Conservation (phyloP, 1,139 yeast genomes). For the Taphrina sp. region DNA sequence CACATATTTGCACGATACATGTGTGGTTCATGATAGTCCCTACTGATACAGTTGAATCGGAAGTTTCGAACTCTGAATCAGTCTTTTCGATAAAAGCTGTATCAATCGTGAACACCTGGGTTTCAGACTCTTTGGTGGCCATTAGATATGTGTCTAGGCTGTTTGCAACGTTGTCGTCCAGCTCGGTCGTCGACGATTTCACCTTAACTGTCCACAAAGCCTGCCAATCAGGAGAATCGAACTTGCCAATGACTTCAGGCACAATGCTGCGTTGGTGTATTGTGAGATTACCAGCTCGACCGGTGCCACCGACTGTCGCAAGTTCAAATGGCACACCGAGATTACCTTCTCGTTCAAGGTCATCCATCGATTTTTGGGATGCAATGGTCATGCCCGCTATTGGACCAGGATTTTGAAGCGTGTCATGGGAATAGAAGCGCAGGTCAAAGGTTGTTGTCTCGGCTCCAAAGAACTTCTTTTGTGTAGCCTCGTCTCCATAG, state of each 20-base stretch:
- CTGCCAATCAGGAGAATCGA: constrained; percentile 56
- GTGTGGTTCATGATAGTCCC: constrained; percentile 61
- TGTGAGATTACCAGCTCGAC: constrained; percentile 56
- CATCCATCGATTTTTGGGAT: constrained; percentile 33
- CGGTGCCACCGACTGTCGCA: constrained; percentile 69
- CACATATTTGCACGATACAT: constrained; percentile 70
- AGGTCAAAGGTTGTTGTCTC: constrained; percentile 35
- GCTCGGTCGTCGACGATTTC: constrained; percentile 34
- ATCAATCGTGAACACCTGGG: constrained; percentile 70
- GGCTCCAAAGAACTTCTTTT: constrained; percentile 23
- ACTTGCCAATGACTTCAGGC: constrained; percentile 70
- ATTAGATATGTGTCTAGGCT: constrained; percentile 58
- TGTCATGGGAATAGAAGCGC: constrained; percentile 50
- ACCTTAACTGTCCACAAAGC: constrained; percentile 45
- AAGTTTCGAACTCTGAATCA: constrained; percentile 62
- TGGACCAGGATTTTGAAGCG: constrained; percentile 69
- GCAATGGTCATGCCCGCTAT: constrained; percentile 69
- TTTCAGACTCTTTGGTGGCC: constrained; percentile 57
- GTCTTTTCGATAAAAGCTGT: constrained; percentile 65
- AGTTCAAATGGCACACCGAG: constrained; percentile 49
- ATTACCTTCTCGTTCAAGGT: not conserved
- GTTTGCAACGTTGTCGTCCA: constrained; percentile 41
- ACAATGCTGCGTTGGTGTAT: constrained; percentile 68
- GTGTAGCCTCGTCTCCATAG: constrained; percentile 32
- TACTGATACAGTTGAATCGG: constrained; percentile 65